A percentile compares a stretch with the other conserved stretches of the same genome.
phyloP scores from a whole-genome alignment of 2,329 filamentous ascomycete species.

The Lachnellula willkommii region DNA sequence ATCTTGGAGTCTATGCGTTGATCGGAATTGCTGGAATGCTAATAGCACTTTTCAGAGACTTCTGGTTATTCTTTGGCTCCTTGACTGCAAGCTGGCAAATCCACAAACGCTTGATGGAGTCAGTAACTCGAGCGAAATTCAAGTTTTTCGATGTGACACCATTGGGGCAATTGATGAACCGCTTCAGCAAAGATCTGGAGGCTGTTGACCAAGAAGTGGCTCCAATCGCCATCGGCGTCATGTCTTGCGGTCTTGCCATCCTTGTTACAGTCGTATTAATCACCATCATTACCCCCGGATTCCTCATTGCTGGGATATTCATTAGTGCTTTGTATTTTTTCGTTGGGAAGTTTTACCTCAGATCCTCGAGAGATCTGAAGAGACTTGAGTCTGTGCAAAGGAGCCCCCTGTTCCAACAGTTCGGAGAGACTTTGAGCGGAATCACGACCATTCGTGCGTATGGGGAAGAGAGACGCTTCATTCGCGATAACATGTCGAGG shows the following conservation, averaged over 20 bases:
- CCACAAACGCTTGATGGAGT: constrained; percentile 70
- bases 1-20: constrained; percentile 73
- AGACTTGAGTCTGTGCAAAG: constrained; percentile 89
- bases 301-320: constrained; percentile 79
- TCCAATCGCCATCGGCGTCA: constrained; percentile 74
- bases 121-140: constrained; percentile 85
- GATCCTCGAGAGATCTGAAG: constrained; percentile 91
- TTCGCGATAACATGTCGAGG: constrained; percentile 79
- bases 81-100: constrained; percentile 81
- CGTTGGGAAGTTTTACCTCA: constrained; percentile 82
- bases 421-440: constrained; percentile 88
- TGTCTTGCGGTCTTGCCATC: constrained; percentile 60
- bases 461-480: constrained; percentile 87
- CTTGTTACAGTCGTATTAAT: constrained; percentile 85
- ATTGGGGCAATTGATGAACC: constrained; percentile 93
- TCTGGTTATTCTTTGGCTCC: constrained; percentile 88
- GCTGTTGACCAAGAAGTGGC: constrained; percentile 94
- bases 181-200: constrained; percentile 97
- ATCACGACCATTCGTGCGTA: constrained; percentile 97
- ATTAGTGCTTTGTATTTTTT: constrained; percentile 79
- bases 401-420: constrained; percentile 95
- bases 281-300: constrained; percentile 80
- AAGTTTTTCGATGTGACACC: constrained; percentile 97
- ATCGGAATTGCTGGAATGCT: constrained; percentile 73
- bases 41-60: constrained; percentile 77